A percentile compares a stretch with the other conserved stretches of the same genome.
Evolutionary conservation across 2,329 filamentous ascomycete species (phyloP).

Genomic region (Fusarium dimerum): DNA sequence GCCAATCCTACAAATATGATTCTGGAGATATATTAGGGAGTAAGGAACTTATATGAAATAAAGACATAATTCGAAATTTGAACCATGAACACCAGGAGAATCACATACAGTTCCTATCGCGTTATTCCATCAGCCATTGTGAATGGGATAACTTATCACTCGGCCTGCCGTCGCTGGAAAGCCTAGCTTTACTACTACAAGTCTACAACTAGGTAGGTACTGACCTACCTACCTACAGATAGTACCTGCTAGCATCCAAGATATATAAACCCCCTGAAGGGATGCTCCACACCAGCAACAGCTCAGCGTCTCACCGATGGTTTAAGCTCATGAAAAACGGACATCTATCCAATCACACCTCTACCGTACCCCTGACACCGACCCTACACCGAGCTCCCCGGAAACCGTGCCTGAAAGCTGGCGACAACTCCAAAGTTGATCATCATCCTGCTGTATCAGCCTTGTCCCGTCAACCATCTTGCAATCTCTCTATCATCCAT

Average conservation of each 20-base stretch:
- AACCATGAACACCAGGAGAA: too few relatives aligned
- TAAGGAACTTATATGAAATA: too few relatives aligned
- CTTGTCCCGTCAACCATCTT: constrained; percentile 11
- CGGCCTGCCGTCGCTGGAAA: too few relatives aligned
- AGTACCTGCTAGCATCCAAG: too few relatives aligned
- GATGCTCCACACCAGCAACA: constrained; percentile 1
- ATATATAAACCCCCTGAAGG: background rate
- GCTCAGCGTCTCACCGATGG: constrained; percentile 14
- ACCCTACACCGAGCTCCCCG: constrained; percentile 7
- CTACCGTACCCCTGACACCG: background rate
- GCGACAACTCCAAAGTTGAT: constrained; percentile 22
- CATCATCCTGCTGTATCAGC: constrained; percentile 19
- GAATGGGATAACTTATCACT: too few relatives aligned
- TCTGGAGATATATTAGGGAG: too few relatives aligned
- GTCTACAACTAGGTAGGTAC: too few relatives aligned
- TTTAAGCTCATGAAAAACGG: background rate
- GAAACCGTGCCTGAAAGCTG: constrained; percentile 33
- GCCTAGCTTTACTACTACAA: too few relatives aligned
- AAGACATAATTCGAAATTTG: too few relatives aligned
- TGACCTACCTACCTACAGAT: background rate
- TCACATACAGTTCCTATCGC: too few relatives aligned
- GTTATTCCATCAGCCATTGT: too few relatives aligned
- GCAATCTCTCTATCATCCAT: constrained; percentile 1
- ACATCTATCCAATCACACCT: constrained; percentile 17
- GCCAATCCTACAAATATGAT: too few relatives aligned